Base-by-base conservation (phyloP, 768 basidiomycete genomes). In the Gautieria morchelliformis region DNA sequence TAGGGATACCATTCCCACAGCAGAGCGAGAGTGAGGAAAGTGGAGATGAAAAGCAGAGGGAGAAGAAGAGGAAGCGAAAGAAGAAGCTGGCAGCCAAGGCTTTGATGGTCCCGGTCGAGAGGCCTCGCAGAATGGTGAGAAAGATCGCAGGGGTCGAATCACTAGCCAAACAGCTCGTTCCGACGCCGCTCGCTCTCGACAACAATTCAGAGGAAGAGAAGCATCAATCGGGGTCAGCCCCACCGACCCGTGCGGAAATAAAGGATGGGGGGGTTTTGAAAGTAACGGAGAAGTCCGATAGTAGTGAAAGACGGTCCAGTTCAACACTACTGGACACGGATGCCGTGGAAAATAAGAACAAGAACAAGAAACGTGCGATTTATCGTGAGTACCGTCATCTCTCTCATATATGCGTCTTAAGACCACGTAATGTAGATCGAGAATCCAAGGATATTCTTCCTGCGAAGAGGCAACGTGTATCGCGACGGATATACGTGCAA, bases 21-120 rank as follows among this genome's bases (percentile, higher is more conserved):
- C 47, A 50, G 17, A 49, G 46, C 20, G 56, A 57, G 11, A 50
- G 46, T 20, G 56, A 57, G 15, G 17, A 20, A 11, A 40, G 47
- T 39, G 56, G 42, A 19, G 56, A 49, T 20, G 48, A 57, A 32
- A 42, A 19, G 4, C 47, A 50, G 8, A 41, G 37, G 14, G 45
- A 48, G 8, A 50, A 49, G 47, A 50, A 49, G 46, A 30, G 56
- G 42, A 57, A 42, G 46, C 30, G 37, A 14, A 52, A 52, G 51
- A 57, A 57, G 47, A 57, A 57, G 32, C 19, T 19, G 22, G 33
- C 20, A 32, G 48, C 37, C 17, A 47, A 32, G 19, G 40, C 22
- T 14, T 37, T 49, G 24, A 22, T 45, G 45, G 44, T 49, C 19
- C 56, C 46, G 15, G 50, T 57, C 4, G 56, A 57, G 20, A 49